Base-by-base conservation (phyloP, 176 grass and related monocot species). In the Poa pratensis region DNA sequence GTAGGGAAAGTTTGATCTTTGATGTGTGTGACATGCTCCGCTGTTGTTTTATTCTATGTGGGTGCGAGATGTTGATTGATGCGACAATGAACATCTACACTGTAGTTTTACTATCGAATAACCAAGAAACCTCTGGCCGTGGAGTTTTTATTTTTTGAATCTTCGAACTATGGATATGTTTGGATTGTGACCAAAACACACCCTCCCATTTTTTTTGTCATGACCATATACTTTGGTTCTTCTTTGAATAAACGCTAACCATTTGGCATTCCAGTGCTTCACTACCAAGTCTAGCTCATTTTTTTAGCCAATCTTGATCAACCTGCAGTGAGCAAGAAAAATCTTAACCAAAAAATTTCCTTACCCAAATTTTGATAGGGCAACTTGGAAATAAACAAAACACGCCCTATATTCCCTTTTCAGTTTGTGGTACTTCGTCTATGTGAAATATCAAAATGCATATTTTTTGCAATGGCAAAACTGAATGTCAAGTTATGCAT, bases 1-100 rank as follows among this genome's bases (percentile, higher is more conserved):
- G 60, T 28, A 20, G 45, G 32, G 17, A 22, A 18, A 27, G 53
- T 71, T 18, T 84, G 59, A 76, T 76, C 26, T 66, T 26, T 84
- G 73, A 54, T 67, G 20, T 76, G 71, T 39, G 59, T 48, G 59
- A 49, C 54, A 50, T 30, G 63, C 19, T 81, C 63, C 68, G 28
- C 7, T 53, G 22, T 42, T 7, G 79, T 51, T 82, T 55, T 82
- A 55, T 69, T 54, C 79, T 69, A 69, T 26, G 43, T 18, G 46
- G 30, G 30, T 40, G 3, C 35, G 28, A 24, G 32, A 69, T 63
- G 51, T 43, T 61, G 62, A 68, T 50, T 51, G 60, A 66, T 50
- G 60, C 7, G 78, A 80, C 26, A 32, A 30, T 80, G 17, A 57
- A 48, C 43, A 55, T 46, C 23, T 42, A 2, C 16, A 13, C 17